Percentiles rank a stretch among this genome's conserved stretches.
These are phyloP conservation scores for Phytophthora lateralis DNA, from an alignment of 352 stramenopile genomes.

Conservation along the genomic window DNA sequence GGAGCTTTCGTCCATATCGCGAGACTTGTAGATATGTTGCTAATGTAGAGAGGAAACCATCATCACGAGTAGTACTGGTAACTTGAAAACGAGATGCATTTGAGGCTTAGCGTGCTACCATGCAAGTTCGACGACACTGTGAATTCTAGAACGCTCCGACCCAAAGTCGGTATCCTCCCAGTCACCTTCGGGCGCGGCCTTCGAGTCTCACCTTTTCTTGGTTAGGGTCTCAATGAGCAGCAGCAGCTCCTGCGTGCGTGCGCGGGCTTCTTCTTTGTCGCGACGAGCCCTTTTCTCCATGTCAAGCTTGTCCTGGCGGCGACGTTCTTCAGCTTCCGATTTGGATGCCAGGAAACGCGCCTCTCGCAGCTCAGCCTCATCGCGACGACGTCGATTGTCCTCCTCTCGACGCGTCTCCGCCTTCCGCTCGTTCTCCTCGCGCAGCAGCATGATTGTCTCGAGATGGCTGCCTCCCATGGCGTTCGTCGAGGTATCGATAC, in stretches of 20 bases:
- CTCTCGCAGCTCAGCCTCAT: background rate
- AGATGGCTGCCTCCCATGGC: background rate
- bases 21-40: too few species aligned
- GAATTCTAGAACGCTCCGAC: too few species aligned
- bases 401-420: background rate
- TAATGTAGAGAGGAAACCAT: too few species aligned
- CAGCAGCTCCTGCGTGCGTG: background rate
- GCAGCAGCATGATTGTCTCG: background rate
- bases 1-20: too few species aligned
- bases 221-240: background rate
- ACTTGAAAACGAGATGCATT: too few species aligned
- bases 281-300: background rate
- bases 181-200: too few species aligned
- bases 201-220: constrained; percentile 1
- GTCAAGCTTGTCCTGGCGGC: background rate
- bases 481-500: background rate
- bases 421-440: constrained; percentile 2
- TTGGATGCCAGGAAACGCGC: background rate
- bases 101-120: too few species aligned
- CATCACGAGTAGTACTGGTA: too few species aligned
- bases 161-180: too few species aligned
- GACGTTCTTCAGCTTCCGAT: background rate
- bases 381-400: background rate
- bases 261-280: background rate
- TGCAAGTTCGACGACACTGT: too few species aligned